Percentiles rank a stretch among this genome's conserved stretches.
phyloP scores from a whole-genome alignment of 352 stramenopile species.

The Phytophthora cactorum region DNA sequence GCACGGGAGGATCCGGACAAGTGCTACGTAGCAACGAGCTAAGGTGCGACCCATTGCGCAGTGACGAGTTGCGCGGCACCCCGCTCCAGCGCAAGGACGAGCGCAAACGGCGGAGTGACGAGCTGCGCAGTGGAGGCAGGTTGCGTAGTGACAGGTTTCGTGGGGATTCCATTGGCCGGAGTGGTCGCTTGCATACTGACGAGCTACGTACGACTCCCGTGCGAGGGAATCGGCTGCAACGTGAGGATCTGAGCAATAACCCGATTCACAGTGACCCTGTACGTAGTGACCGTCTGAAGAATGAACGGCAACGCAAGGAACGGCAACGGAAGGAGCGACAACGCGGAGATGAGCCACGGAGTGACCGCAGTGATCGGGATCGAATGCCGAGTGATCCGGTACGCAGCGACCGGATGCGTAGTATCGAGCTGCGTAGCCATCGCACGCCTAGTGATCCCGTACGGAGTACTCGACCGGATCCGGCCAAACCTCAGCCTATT shows the following conservation, averaged over 20 bases:
- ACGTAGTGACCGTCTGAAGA: conserved; percentile 19
- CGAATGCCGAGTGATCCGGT: conserved; percentile 11
- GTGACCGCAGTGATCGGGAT: conserved; percentile 9
- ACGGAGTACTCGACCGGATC: conserved; percentile 12
- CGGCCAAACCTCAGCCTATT: conserved; percentile 9
- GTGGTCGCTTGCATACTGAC: conserved; percentile 21
- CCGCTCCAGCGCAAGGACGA: conserved; percentile 25
- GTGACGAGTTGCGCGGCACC: conserved; percentile 12
- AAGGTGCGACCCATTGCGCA: conserved; percentile 21
- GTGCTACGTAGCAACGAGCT: conserved; percentile 35
- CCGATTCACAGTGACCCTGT: conserved; percentile 24
- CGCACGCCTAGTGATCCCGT: conserved; percentile 18
- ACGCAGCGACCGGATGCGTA: conserved; percentile 16
- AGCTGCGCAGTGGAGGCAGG: conserved; percentile 15
- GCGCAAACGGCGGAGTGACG: conserved; percentile 10
- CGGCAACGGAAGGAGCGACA: conserved; percentile 20
- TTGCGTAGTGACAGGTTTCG: conserved; percentile 24
- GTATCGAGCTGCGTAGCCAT: conserved; percentile 13
- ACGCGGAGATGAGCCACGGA: conserved; percentile 13
- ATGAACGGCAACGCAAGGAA: conserved; percentile 22
- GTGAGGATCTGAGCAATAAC: conserved; percentile 26
- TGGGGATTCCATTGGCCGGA: conserved; percentile 13
- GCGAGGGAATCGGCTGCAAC: conserved; percentile 24
- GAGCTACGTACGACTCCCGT: conserved; percentile 23
- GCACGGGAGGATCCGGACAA: conserved; percentile 19